Percentiles rank a stretch among this genome's conserved stretches.
These are phyloP conservation scores for Starmera pachycereana DNA, from an alignment of 805 yeast genomes.

Conservation along the genomic window DNA sequence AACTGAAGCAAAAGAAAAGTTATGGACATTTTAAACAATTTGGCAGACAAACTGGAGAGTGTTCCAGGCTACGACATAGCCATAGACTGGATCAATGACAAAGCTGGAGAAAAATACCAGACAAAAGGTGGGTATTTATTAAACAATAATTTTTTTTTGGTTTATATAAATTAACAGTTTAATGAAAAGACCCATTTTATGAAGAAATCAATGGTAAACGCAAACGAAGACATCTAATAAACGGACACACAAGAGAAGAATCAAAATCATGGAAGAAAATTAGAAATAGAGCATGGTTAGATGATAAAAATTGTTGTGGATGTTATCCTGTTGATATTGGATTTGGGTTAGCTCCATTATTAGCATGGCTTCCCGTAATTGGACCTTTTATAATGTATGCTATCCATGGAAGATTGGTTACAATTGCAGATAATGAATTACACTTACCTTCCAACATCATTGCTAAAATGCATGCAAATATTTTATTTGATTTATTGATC, in stretches of 20 bases:
- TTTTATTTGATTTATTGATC: constrained; percentile 61
- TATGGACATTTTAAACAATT: constrained; percentile 13
- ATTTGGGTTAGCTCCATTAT: constrained; percentile 67
- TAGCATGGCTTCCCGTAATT: constrained; percentile 65
- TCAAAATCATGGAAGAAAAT: constrained; percentile 59
- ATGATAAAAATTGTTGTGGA: constrained; percentile 77
- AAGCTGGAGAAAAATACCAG: constrained; percentile 55
- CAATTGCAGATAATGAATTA: constrained; percentile 45
- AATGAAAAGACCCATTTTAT: constrained; percentile 45
- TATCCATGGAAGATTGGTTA: constrained; percentile 59
- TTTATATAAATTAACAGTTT: neutral
- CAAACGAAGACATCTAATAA: constrained; percentile 50
- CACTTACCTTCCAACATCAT: constrained; percentile 47
- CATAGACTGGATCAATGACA: constrained; percentile 52
- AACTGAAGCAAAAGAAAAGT: neutral
- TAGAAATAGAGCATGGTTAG: constrained; percentile 77
- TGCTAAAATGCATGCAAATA: constrained; percentile 69
- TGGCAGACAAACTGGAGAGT: constrained; percentile 27
- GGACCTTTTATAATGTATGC: constrained; percentile 80
- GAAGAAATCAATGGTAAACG: constrained; percentile 43
- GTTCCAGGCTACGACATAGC: constrained; percentile 51
- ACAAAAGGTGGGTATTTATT: constrained; percentile 27
- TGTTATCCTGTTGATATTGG: constrained; percentile 69
- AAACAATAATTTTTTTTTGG: neutral
- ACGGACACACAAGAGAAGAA: constrained; percentile 46